phyloP scores from a whole-genome alignment of 2,329 filamentous ascomycete genomes.

The Fusarium newnesense region DNA sequence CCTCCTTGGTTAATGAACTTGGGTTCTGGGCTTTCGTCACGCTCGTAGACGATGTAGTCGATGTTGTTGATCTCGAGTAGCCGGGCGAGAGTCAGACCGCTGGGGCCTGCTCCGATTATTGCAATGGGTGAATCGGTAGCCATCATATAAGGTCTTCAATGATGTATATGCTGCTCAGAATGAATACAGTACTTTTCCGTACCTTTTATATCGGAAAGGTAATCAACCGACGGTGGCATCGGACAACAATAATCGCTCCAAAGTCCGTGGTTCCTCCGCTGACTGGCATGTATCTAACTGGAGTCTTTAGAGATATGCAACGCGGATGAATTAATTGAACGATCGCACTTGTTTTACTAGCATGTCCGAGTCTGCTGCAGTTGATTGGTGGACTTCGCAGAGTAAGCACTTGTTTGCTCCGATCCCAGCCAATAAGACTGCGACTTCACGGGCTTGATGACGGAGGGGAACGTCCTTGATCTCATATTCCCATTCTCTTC shows the following conservation, averaged over 20 bases:
- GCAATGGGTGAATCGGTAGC: conserved; percentile 47
- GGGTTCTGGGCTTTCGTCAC: conserved; percentile 42
- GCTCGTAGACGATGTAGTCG: conserved; percentile 60
- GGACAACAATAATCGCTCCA: neutral
- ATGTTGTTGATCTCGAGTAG: conserved; percentile 58
- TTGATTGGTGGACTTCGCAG: conserved; percentile 4
- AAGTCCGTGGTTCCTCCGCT: neutral
- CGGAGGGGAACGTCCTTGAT: no score
- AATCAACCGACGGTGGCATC: neutral
- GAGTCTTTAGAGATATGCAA: rapidly evolving
- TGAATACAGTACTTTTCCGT: no score
- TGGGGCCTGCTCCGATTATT: conserved; percentile 61
- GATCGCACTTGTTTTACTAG: no score
- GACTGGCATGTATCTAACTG: neutral
- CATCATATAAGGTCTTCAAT: no score
- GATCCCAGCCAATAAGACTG: neutral
- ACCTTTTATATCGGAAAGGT: neutral
- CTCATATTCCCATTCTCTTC: no score
- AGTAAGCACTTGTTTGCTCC: neutral
- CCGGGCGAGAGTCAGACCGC: conserved; percentile 53
- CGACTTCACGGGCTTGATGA: neutral
- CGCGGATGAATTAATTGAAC: no score
- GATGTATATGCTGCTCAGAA: no score
- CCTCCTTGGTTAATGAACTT: conserved; percentile 52
- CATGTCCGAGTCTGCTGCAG: neutral